A percentile compares a stretch with the other conserved stretches of the same genome.
These are phyloP conservation scores for Coccomyxa sp. DNA, from an alignment of 139 green algal species.

Conservation along the genomic window DNA sequence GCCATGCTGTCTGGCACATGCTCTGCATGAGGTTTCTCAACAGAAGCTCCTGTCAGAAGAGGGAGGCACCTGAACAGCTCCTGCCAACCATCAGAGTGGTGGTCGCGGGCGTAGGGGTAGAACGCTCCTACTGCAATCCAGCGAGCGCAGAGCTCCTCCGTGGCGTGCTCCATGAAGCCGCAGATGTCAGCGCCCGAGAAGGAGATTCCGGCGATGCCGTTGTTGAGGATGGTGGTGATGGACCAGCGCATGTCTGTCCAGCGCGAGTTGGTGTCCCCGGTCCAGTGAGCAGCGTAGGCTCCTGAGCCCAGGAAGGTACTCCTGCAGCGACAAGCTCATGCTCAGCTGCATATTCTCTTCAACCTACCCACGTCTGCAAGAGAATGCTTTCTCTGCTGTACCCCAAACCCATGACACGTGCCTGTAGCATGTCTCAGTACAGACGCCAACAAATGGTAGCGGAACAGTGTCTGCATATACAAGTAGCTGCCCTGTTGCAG, in stretches of 20 bases:
- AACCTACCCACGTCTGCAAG: no score
- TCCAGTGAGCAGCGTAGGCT: slow-evolving; percentile 59
- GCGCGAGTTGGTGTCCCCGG: slow-evolving; percentile 42
- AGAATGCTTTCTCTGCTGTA: no score
- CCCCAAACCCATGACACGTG: no score
- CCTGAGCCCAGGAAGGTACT: slow-evolving; percentile 30
- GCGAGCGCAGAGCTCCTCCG: slow-evolving; percentile 42
- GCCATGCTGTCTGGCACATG: no score
- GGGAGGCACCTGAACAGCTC: background rate
- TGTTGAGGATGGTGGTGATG: slow-evolving; percentile 32
- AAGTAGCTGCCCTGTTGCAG: background rate
- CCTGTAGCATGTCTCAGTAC: background rate
- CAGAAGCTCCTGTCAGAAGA: no score
- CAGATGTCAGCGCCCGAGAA: slow-evolving; percentile 26
- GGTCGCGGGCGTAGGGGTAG: slow-evolving; percentile 62
- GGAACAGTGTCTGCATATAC: background rate
- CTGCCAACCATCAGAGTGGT: slow-evolving; percentile 24
- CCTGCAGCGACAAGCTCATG: no score
- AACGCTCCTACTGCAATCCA: slow-evolving; percentile 58
- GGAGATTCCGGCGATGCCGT: slow-evolving; percentile 34
- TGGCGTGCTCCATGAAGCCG: slow-evolving; percentile 31
- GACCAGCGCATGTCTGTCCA: slow-evolving; percentile 30
- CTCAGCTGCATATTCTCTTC: no score
- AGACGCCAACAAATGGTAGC: background rate
- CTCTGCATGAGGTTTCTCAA: no score